Evolutionary conservation across 768 basidiomycete genomes (phyloP).

Genomic region (Russula sp.): DNA sequence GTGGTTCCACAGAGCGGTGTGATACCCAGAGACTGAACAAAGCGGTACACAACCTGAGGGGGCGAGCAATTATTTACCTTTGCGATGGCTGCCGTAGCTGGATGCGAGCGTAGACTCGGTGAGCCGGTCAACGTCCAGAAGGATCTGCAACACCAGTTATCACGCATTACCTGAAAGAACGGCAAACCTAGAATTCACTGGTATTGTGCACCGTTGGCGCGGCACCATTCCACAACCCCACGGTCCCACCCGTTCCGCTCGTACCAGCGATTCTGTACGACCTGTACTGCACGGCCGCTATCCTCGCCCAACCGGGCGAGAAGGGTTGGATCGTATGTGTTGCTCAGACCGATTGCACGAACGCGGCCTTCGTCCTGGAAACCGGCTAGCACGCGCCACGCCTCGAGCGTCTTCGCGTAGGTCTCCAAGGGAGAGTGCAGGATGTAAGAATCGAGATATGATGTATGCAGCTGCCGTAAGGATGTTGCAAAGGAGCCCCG

Average conservation of each 20-base stretch:
- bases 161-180: background rate
- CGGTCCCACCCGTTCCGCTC: conserved; percentile 73
- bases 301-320: conserved; percentile 47
- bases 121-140: conserved; percentile 88
- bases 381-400: conserved; percentile 55
- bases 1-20: conserved; percentile 74
- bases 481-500: conserved; percentile 54
- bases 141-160: conserved; percentile 39
- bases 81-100: conserved; percentile 39
- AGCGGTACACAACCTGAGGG: conserved; percentile 59
- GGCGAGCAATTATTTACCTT: conserved; percentile 44
- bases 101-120: conserved; percentile 49
- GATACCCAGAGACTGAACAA: conserved; percentile 60
- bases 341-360: conserved; percentile 65
- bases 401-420: conserved; percentile 52
- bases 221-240: conserved; percentile 58
- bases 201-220: conserved; percentile 55
- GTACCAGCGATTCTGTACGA: conserved; percentile 84
- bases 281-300: conserved; percentile 45
- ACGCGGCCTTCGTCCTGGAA: conserved; percentile 62
- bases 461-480: conserved; percentile 58
- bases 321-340: conserved; percentile 56
- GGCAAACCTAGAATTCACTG: conserved; percentile 41
- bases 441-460: conserved; percentile 71
- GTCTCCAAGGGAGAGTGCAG: conserved; percentile 69